Evolutionary conservation across 441 rosid species (phyloP).

Genomic region (Jatropha multifida): DNA sequence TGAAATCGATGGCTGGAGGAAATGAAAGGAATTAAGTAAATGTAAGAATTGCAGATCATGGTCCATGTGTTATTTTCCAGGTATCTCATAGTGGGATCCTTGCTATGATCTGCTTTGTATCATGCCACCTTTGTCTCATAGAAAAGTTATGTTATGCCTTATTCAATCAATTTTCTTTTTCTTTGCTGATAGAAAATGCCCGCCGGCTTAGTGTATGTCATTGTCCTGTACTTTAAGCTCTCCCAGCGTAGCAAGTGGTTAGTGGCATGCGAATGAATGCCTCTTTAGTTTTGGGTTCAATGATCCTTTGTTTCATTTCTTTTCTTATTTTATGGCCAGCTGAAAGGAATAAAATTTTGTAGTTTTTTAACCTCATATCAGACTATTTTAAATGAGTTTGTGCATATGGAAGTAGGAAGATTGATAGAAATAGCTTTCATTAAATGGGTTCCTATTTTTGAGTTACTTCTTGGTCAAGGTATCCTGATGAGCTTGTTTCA

Average conservation of each 20-base stretch:
- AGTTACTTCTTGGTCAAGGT: no score
- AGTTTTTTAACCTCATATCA: constrained; percentile 6
- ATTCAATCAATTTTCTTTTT: constrained; percentile 19
- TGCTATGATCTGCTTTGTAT: constrained; percentile 44
- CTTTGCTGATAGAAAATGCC: constrained; percentile 33
- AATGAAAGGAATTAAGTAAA: constrained; percentile 28
- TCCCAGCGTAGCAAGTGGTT: constrained; percentile 36
- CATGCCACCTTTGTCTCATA: constrained; percentile 47
- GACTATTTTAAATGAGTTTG: background rate
- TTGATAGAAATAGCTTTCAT: background rate
- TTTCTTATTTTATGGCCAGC: constrained; percentile 6
- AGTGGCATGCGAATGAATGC: constrained; percentile 35
- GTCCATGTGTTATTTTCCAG: constrained; percentile 25
- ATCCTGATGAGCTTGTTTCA: no score
- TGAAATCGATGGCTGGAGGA: constrained; percentile 20
- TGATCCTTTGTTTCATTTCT: constrained; percentile 22
- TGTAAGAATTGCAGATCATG: constrained; percentile 43
- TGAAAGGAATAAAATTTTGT: constrained; percentile 9
- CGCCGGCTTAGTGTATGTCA: constrained; percentile 29
- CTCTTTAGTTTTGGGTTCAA: constrained; percentile 29
- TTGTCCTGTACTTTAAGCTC: constrained; percentile 27
- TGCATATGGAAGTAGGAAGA: background rate
- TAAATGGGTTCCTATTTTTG: no score
- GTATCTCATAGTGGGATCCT: constrained; percentile 29
- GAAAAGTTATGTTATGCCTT: constrained; percentile 38